Evolutionary conservation across 768 basidiomycete species (phyloP).

Genomic region (Suillus occidentalis): DNA sequence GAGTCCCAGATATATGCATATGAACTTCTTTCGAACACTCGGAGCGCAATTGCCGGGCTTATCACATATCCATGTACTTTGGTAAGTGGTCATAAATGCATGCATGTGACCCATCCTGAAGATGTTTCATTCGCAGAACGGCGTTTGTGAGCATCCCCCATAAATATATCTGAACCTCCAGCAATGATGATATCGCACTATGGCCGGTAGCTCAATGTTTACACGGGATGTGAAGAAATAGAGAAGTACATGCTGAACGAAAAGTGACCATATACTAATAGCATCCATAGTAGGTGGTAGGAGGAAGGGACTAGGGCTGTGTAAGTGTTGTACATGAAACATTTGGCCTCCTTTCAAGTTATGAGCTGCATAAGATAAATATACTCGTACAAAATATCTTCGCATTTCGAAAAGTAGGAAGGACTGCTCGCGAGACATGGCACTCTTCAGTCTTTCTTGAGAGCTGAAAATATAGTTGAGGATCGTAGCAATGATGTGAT

Average conservation of each 20-base stretch:
- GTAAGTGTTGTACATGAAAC: not conserved
- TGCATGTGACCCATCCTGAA: not conserved
- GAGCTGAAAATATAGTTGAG: not conserved
- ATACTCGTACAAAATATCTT: no score
- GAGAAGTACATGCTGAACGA: not conserved
- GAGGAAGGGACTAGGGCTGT: not conserved
- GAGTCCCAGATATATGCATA: not conserved
- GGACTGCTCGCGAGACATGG: not conserved
- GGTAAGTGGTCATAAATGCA: not conserved
- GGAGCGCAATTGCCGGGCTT: not conserved
- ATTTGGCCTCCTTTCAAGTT: not conserved
- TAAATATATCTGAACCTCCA: no score
- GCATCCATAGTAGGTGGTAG: not conserved
- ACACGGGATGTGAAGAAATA: no score
- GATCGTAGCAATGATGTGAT: not conserved
- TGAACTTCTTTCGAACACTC: not conserved
- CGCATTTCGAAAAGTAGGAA: no score
- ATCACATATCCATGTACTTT: not conserved
- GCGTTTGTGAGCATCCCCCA: not conserved
- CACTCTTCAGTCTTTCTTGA: not conserved
- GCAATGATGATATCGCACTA: no score
- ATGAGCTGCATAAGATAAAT: no score
- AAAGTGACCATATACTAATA: not conserved
- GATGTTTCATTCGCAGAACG: not conserved
- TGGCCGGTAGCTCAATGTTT: no score